Conservation (phyloP, 2,329 filamentous ascomycete genomes). For the Trichoderma cornu-damae region DNA sequence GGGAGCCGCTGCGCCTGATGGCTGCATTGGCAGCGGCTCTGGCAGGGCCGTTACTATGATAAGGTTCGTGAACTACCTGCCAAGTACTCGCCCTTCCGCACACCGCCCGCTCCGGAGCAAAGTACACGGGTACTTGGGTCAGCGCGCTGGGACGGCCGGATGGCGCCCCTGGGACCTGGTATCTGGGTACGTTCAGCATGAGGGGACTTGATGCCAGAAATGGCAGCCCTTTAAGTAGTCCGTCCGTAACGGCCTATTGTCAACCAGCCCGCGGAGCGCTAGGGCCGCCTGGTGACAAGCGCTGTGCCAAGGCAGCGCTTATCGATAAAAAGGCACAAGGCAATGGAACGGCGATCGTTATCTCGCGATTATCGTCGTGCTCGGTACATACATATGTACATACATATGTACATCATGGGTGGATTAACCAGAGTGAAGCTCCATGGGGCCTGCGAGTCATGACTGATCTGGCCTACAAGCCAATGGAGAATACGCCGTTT, state of each 20-base stretch:
- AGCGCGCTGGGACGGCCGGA: not conserved
- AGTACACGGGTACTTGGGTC: not conserved
- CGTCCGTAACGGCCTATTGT: not conserved
- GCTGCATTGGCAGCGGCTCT: slow-evolving; percentile 11
- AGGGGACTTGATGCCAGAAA: not conserved
- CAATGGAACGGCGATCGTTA: slow-evolving; percentile 2
- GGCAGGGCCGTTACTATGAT: slow-evolving; percentile 14
- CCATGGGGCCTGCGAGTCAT: not conserved
- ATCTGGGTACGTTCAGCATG: not conserved
- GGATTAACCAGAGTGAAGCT: not conserved
- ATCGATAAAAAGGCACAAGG: slow-evolving; percentile 12
- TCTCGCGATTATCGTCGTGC: not conserved
- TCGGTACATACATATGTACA: no score
- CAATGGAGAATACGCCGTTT: not conserved
- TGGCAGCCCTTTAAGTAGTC: not conserved
- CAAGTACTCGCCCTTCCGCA: not conserved
- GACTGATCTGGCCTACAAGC: not conserved
- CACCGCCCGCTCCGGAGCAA: slow-evolving; percentile 6
- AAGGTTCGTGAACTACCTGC: slow-evolving; percentile 11
- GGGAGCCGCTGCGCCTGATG: slow-evolving; percentile 4
- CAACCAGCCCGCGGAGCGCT: no score
- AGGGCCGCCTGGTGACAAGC: not conserved
- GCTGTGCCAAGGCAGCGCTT: not conserved
- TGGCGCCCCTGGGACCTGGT: not conserved
- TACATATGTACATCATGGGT: no score